These are phyloP conservation scores for Rhodotorula sp. DNA, from an alignment of 1,284 basidiomycete species.

Conservation along the genomic window DNA sequence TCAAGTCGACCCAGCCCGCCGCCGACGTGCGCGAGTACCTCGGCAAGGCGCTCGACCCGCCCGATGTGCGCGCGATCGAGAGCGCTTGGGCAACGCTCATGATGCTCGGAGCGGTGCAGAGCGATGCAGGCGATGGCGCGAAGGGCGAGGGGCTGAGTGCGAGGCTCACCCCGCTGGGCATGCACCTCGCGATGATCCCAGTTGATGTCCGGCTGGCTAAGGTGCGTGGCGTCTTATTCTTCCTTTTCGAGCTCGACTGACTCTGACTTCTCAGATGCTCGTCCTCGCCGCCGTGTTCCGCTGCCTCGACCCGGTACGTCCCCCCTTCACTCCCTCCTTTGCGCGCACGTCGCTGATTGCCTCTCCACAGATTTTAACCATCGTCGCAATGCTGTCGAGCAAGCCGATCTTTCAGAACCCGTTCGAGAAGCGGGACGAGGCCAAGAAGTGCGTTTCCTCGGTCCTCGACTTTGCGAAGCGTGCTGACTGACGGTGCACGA, in stretches of 20 bases:
- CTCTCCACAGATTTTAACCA: constrained; percentile 64
- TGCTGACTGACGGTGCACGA: background rate
- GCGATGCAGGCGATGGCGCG: constrained; percentile 37
- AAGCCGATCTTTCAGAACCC: constrained; percentile 83
- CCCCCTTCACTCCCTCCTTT: background rate
- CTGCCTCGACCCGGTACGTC: constrained; percentile 61
- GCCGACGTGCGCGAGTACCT: constrained; percentile 75
- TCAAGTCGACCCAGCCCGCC: constrained; percentile 77
- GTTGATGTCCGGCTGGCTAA: constrained; percentile 88
- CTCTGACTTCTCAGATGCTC: constrained; percentile 65
- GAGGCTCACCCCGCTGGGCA: constrained; percentile 75
- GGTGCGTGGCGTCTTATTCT: constrained; percentile 53
- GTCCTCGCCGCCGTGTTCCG: constrained; percentile 76
- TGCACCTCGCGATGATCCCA: constrained; percentile 78
- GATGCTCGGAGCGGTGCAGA: constrained; percentile 76
- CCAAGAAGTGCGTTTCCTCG: constrained; percentile 59
- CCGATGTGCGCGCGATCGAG: constrained; percentile 73
- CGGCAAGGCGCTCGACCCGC: constrained; percentile 78
- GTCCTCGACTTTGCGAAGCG: background rate
- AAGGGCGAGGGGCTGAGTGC: constrained; percentile 32
- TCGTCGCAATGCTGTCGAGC: constrained; percentile 79
- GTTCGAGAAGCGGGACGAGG: constrained; percentile 79
- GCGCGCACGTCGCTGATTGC: background rate
- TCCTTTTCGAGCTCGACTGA: background rate
- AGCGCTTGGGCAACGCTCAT: constrained; percentile 72